Conservation (phyloP, 2,329 filamentous ascomycete genomes). For the Cladophialophora bantiana region DNA sequence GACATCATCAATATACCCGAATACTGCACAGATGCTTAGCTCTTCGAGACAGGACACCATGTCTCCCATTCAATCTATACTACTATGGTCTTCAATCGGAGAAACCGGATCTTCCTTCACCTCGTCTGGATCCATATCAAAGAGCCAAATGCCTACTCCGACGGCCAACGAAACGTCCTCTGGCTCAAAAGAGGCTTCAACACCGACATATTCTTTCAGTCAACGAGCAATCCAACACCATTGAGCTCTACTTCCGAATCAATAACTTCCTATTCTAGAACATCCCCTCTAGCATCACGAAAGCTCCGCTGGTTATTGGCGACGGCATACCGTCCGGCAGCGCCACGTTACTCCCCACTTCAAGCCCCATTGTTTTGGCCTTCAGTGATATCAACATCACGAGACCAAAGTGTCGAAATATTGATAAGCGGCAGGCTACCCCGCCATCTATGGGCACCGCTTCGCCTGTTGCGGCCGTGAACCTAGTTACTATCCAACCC, state of each 20-base stretch:
- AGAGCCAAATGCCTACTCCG: too few relatives aligned
- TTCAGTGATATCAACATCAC: slow-evolving; percentile 2
- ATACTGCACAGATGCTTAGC: too few relatives aligned
- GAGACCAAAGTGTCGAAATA: background rate
- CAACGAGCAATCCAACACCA: too few relatives aligned
- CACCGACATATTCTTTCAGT: background rate
- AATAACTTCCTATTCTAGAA: background rate
- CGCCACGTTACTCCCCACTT: background rate
- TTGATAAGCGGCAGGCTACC: background rate
- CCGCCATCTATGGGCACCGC: background rate
- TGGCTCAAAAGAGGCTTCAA: too few relatives aligned
- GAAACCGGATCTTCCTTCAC: too few relatives aligned
- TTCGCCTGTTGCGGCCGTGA: background rate
- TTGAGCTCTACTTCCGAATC: background rate
- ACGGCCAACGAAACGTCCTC: too few relatives aligned
- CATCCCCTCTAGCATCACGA: background rate
- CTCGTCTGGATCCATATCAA: too few relatives aligned
- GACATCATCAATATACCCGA: background rate
- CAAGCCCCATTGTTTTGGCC: background rate
- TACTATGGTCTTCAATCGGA: too few relatives aligned
- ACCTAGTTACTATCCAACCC: background rate
- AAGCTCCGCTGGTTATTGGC: background rate
- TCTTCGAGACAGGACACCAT: too few relatives aligned
- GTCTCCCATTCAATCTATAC: too few relatives aligned
- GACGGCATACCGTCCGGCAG: slow-evolving; percentile 2